Base-by-base conservation (phyloP, 305 asterid genomes). In the Euphrasia arctica region DNA sequence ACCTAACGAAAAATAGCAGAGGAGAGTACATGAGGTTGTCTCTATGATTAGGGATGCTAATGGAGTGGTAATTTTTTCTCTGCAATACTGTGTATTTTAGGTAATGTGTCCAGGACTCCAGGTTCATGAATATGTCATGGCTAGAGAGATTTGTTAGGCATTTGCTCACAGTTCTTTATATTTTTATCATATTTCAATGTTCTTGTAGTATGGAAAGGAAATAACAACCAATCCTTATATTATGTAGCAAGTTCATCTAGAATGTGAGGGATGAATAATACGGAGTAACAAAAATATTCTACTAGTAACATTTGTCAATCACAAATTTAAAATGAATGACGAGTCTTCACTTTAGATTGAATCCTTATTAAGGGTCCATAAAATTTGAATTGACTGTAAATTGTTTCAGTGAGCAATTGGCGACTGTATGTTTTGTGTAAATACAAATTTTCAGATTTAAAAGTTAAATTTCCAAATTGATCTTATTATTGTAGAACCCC, bases 401-500 rank as follows among this genome's bases (percentile, higher is more conserved):
- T 47, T 47, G 18, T 47, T 47, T 47, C 51, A 3, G 13, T 47
- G 18, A 47, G 51, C 7, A 47, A 47, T 47, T 43, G 14, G 10
- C 13, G 11, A 36, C 4, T 50, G n/a, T 70, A 9, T 54, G 22
- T 67, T 36, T 10, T 67, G 57, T 42, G 49, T 49, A 41, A 27
- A 31, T 72, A 51, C 55, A 27, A 60, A 69, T 9, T 60, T 45
- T 47, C 43, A 49, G 59, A 59, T 47, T 34, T 58, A 41, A 64
- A 63, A 65, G 25, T 72, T 54, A 43, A 52, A 31, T 59, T 71
- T 12, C 51, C 5, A 12, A 43, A 47, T 47, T 47, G 2, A 11
- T 47, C 51, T 11, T 47, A 47, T 47, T 47, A 47, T 11, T 47
- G 51, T 47, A 56, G 72, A 72, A 74, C 71, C 91, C 61, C 79